Conservation (phyloP, 2,329 filamentous ascomycete genomes). For the Curvularia sp. region DNA sequence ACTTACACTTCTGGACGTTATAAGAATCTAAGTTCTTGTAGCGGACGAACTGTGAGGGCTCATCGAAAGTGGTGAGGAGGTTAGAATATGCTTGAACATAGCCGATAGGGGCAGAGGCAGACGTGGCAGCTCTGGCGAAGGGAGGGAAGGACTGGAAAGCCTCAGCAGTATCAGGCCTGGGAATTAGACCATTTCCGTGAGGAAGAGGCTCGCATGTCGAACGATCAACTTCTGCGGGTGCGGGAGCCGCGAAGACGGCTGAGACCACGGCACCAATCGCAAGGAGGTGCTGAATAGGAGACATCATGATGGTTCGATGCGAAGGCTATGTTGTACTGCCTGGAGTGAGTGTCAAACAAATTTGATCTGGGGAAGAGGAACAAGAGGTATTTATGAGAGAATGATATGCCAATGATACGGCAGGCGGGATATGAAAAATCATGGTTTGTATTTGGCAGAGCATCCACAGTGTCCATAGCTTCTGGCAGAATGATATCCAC, state of each 20-base stretch:
- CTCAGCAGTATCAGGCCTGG: constrained; percentile 19
- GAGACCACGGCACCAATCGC: neutral
- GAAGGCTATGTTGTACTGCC: neutral
- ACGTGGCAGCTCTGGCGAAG: constrained; percentile 18
- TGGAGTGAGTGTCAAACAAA: neutral
- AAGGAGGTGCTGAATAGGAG: neutral
- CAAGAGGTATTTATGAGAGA: neutral
- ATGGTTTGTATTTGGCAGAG: neutral
- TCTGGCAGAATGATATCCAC: neutral
- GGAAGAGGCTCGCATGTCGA: constrained; percentile 3
- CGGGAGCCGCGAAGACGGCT: neutral
- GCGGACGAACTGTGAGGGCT: constrained; percentile 19
- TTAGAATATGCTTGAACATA: constrained; percentile 29
- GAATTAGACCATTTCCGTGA: constrained; percentile 8
- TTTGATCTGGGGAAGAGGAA: neutral
- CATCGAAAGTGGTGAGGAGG: constrained; percentile 15
- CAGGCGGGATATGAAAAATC: too few relatives aligned
- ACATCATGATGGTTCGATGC: neutral
- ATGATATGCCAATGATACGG: too few relatives aligned
- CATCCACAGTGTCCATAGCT: neutral
- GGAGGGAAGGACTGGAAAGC: constrained; percentile 19
- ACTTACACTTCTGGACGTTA: constrained; percentile 19
- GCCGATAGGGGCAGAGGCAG: constrained; percentile 22
- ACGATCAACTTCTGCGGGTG: neutral
- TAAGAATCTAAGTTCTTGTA: constrained; percentile 21